phyloP scores from a whole-genome alignment of 768 basidiomycete genomes.

The Calocybe gangraenosa region DNA sequence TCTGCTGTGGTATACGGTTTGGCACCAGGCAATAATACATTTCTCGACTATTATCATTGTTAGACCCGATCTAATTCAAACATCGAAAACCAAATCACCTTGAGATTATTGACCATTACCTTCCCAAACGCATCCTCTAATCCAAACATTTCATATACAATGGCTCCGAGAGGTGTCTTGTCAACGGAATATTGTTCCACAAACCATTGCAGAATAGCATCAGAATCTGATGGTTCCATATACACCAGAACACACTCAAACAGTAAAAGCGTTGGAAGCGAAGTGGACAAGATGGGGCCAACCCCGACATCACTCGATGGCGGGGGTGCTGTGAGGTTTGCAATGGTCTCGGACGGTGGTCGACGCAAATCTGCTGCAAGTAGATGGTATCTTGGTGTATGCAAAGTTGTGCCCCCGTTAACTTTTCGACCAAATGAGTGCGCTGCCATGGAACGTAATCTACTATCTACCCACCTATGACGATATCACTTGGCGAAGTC shows the following conservation, averaged over 20 bases:
- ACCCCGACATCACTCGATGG: slow-evolving; percentile 8
- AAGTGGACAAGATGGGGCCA: slow-evolving; percentile 46
- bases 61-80: slow-evolving; percentile 1
- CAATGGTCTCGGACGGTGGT: slow-evolving; percentile 47
- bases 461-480: slow-evolving; percentile 31
- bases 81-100: slow-evolving; percentile 36
- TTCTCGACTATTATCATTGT: slow-evolving; percentile 49
- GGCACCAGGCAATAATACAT: slow-evolving; percentile 72
- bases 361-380: slow-evolving; percentile 74
- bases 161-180: slow-evolving; percentile 39
- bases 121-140: slow-evolving; percentile 85
- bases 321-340: slow-evolving; percentile 27
- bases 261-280: slow-evolving; percentile 75
- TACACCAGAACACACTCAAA: slow-evolving; percentile 96
- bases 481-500: slow-evolving; percentile 30
- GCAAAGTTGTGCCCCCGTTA: slow-evolving; percentile 58
- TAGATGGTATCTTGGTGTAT: slow-evolving; percentile 60
- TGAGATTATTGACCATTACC: slow-evolving; percentile 87
- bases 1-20: slow-evolving; percentile 53
- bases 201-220: slow-evolving; percentile 71
- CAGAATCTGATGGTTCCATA: slow-evolving; percentile 59
- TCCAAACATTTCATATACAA: slow-evolving; percentile 94
- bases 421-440: slow-evolving; percentile 28
- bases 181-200: slow-evolving; percentile 41
- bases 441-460: neutral